These are phyloP conservation scores for Scleroderma bovista DNA, from an alignment of 768 basidiomycete genomes.

Conservation along the genomic window DNA sequence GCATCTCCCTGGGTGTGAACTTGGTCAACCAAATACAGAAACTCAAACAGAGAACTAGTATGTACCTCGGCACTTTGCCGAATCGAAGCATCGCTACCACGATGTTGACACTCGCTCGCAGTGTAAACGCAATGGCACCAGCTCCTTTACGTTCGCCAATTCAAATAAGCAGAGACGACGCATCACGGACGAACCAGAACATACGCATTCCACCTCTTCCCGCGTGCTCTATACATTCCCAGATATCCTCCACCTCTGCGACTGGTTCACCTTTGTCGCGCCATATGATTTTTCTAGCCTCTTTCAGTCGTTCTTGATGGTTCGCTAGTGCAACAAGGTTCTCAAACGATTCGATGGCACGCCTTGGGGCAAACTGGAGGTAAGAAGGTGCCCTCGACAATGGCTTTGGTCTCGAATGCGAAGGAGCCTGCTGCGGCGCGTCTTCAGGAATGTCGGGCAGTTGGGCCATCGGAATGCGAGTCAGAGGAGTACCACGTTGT, in stretches of 20 bases:
- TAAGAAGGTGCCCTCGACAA: conserved; percentile 29
- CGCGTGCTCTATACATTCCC: conserved; percentile 69
- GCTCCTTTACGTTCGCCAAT: conserved; percentile 50
- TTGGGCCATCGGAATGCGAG: neutral
- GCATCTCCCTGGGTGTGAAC: conserved; percentile 45
- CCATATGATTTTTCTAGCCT: conserved; percentile 79
- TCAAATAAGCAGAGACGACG: neutral
- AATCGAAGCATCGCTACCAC: conserved; percentile 73
- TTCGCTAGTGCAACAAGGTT: conserved; percentile 82
- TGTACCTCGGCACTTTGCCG: conserved; percentile 60
- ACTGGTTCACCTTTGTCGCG: conserved; percentile 74
- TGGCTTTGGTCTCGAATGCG: neutral
- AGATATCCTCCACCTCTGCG: conserved; percentile 55
- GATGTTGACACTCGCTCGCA: conserved; percentile 79
- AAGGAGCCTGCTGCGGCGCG: neutral
- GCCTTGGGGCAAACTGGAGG: conserved; percentile 46
- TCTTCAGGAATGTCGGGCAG: neutral
- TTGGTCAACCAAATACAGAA: neutral
- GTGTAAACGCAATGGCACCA: conserved; percentile 70
- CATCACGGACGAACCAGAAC: conserved; percentile 23
- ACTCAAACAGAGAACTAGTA: neutral
- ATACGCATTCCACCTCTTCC: conserved; percentile 63
- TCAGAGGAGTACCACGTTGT: too few species aligned
- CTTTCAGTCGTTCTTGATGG: conserved; percentile 67
- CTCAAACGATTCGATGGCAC: conserved; percentile 73